These are phyloP conservation scores for Populus hybrid DNA, from an alignment of 441 rosid genomes.

Conservation along the genomic window DNA sequence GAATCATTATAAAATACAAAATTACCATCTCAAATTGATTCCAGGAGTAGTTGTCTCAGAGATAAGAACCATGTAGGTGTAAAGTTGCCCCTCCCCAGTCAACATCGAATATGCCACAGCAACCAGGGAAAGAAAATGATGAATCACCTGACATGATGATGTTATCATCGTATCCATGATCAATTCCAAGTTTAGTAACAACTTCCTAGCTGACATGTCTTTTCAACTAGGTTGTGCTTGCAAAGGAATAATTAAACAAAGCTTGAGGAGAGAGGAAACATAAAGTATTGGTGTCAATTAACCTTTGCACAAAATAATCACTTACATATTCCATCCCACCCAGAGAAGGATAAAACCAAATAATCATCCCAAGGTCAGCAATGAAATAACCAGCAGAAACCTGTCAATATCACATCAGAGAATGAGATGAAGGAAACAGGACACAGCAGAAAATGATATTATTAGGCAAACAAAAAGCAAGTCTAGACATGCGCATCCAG, in stretches of 20 bases:
- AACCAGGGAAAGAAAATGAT: conserved; percentile 36
- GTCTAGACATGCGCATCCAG: neutral
- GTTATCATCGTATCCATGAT: neutral
- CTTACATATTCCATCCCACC: conserved; percentile 53
- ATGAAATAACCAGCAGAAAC: conserved; percentile 48
- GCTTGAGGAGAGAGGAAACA: neutral
- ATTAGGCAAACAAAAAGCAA: neutral
- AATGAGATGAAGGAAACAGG: neutral
- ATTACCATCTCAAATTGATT: conserved; percentile 47
- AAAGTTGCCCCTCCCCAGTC: conserved; percentile 42
- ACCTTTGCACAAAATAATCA: neutral
- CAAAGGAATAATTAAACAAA: neutral
- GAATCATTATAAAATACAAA: neutral
- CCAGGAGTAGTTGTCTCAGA: conserved; percentile 49
- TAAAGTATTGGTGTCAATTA: neutral
- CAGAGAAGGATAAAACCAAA: conserved; percentile 46
- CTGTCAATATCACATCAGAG: conserved; percentile 23
- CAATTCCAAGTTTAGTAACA: neutral
- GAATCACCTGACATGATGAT: conserved; percentile 36
- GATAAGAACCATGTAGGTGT: conserved; percentile 41
- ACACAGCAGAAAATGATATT: neutral
- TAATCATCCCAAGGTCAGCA: conserved; percentile 44
- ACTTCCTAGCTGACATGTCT: neutral
- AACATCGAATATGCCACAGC: conserved; percentile 42
- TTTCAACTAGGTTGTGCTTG: neutral